Conservation (phyloP, 495 filamentous ascomycete species). For the Hyaloscypha bicolor region DNA sequence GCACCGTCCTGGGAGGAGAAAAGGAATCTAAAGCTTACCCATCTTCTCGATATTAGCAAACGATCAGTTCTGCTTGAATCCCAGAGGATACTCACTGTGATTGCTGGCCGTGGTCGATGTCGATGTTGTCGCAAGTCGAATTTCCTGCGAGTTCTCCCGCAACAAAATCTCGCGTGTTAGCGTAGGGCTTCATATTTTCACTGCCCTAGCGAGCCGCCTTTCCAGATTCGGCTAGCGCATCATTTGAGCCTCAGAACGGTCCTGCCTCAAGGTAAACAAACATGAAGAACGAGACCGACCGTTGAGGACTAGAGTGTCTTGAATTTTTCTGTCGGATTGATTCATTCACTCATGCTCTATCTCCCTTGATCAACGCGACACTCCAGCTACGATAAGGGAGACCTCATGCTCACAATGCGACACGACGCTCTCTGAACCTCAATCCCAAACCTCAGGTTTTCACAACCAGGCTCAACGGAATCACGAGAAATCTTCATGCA, state of each 20-base stretch:
- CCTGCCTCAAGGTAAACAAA: slow-evolving; percentile 7
- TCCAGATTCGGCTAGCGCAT: slow-evolving; percentile 19
- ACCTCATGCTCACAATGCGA: background rate
- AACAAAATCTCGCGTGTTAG: slow-evolving; percentile 34
- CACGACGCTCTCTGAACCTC: background rate
- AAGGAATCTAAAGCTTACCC: slow-evolving; percentile 47
- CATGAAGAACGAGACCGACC: background rate
- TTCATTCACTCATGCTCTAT: background rate
- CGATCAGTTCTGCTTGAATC: slow-evolving; percentile 35
- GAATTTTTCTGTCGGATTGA: background rate
- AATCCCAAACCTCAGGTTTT: slow-evolving; percentile 2
- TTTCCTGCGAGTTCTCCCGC: slow-evolving; percentile 35
- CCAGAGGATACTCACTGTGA: slow-evolving; percentile 48
- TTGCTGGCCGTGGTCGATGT: slow-evolving; percentile 53
- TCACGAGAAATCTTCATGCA: slow-evolving; percentile 13
- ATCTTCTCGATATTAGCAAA: slow-evolving; percentile 43
- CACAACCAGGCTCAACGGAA: background rate
- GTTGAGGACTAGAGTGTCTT: background rate
- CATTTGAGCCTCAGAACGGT: background rate
- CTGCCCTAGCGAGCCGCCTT: slow-evolving; percentile 41
- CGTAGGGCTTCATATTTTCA: slow-evolving; percentile 49
- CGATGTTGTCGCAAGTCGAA: slow-evolving; percentile 46
- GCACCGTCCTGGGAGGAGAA: slow-evolving; percentile 7
- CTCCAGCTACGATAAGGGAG: background rate
- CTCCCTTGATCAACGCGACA: background rate